Percentiles rank a stretch among this genome's conserved stretches.
Evolutionary conservation across 495 filamentous ascomycete species (phyloP).

Genomic region (Aspergillus incahuasiensis): DNA sequence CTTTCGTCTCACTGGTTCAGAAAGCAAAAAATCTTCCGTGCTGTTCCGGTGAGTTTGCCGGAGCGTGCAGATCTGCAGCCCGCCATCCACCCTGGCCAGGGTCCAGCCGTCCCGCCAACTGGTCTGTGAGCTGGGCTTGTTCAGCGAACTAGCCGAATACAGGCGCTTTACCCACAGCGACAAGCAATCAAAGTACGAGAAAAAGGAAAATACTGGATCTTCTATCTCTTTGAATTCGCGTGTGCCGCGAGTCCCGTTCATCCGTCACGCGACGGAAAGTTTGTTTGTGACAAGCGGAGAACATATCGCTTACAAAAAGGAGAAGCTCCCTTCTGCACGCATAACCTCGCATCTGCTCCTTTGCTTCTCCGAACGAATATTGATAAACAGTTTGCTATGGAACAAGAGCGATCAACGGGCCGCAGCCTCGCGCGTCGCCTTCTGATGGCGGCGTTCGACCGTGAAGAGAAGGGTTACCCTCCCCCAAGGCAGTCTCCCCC

Average conservation of each 20-base stretch:
- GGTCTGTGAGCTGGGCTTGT: background rate
- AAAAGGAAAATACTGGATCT: background rate
- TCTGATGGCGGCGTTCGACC: conserved; percentile 15
- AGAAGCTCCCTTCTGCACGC: background rate
- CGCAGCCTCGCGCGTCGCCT: conserved; percentile 14
- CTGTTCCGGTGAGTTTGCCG: background rate
- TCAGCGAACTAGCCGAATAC: conserved; percentile 1
- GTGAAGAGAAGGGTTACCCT: conserved; percentile 10
- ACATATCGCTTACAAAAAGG: background rate
- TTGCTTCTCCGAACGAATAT: background rate
- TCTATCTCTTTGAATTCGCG: background rate
- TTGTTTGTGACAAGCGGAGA: background rate
- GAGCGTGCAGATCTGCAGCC: conserved; percentile 10
- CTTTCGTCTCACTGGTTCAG: conserved; percentile 2
- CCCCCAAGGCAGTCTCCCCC: conserved; percentile 3
- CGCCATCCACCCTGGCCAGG: conserved; percentile 5
- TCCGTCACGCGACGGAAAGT: conserved; percentile 6
- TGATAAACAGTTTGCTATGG: background rate
- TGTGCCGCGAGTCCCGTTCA: background rate
- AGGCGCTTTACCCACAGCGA: background rate
- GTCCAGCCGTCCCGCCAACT: conserved; percentile 11
- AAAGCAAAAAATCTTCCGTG: background rate
- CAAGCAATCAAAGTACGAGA: background rate
- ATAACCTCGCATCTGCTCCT: background rate
- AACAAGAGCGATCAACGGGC: conserved; percentile 3